Evolutionary conservation across 1,284 basidiomycete genomes (phyloP).

Genomic region (Laetiporus sulphureus): DNA sequence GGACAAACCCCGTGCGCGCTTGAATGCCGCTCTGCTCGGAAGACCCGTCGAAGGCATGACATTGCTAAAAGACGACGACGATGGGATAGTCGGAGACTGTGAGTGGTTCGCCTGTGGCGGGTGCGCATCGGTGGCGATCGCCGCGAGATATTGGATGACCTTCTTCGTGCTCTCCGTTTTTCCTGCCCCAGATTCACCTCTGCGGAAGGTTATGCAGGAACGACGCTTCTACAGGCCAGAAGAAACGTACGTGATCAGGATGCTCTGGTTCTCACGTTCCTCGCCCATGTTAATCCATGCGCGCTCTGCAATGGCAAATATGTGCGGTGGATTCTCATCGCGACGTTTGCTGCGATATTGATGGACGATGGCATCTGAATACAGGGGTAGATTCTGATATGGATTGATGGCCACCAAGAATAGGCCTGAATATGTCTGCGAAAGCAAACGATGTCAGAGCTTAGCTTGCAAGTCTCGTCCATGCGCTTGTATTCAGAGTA

Average conservation of each 20-base stretch:
- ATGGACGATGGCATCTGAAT: constrained; percentile 87
- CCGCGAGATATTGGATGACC: constrained; percentile 98
- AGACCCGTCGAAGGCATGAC: constrained; percentile 53
- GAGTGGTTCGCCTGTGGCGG: constrained; percentile 46
- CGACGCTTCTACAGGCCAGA: neutral
- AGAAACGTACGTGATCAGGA: constrained; percentile 86
- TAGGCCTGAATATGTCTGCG: constrained; percentile 90
- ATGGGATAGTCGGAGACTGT: constrained; percentile 45
- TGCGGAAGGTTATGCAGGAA: constrained; percentile 25
- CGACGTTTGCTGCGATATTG: constrained; percentile 90
- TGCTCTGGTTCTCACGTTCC: constrained; percentile 95
- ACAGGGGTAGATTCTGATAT: constrained; percentile 89
- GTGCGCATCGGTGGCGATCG: constrained; percentile 85
- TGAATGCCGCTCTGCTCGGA: constrained; percentile 46
- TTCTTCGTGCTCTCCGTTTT: constrained; percentile 99
- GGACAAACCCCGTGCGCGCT: constrained; percentile 31
- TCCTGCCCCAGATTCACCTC: constrained; percentile 97
- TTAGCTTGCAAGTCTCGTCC: too few relatives aligned
- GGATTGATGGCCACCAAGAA: constrained; percentile 99
- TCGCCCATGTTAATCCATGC: constrained; percentile 99
- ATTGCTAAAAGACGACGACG: constrained; percentile 35
- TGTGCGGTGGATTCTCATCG: constrained; percentile 96
- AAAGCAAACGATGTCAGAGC: too few relatives aligned
- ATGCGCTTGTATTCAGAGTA: too few relatives aligned
- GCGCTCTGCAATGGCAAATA: constrained; percentile 95